Evolutionary conservation across 768 basidiomycete species (phyloP).

Genomic region (Kwoniella shandongensis): DNA sequence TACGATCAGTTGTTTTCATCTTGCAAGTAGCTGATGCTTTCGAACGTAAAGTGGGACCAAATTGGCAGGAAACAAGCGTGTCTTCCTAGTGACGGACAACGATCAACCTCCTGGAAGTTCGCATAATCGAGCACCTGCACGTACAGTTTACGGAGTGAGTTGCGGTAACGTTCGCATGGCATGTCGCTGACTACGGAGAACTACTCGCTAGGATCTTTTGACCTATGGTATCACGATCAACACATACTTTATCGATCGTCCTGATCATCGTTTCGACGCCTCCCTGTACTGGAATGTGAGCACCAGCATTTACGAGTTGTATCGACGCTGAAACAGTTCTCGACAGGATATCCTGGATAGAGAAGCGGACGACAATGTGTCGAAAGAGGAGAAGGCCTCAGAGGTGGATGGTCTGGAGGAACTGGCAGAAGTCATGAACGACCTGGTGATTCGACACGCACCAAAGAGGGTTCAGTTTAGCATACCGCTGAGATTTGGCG

Average conservation of each 20-base stretch:
- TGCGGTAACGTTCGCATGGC: background rate
- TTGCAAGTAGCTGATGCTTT: conserved; percentile 10
- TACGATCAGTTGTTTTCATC: background rate
- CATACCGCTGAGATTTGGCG: conserved; percentile 74
- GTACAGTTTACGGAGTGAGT: conserved; percentile 44
- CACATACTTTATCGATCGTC: conserved; percentile 43
- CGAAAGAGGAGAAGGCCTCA: conserved; percentile 66
- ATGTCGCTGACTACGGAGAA: conserved; percentile 1
- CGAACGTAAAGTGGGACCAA: conserved; percentile 57
- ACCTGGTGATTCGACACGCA: conserved; percentile 41
- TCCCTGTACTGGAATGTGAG: conserved; percentile 45
- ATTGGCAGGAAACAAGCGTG: conserved; percentile 80
- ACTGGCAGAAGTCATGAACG: conserved; percentile 44
- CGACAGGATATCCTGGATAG: conserved; percentile 48
- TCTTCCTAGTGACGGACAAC: conserved; percentile 90
- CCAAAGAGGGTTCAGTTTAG: conserved; percentile 81
- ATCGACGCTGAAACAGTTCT: background rate
- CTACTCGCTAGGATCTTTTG: conserved; percentile 32
- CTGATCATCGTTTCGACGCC: conserved; percentile 40
- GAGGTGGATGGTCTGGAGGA: conserved; percentile 43
- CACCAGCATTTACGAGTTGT: background rate
- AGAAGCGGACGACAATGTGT: conserved; percentile 59
- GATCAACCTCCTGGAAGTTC: conserved; percentile 62
- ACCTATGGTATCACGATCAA: conserved; percentile 45
- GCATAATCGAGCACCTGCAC: conserved; percentile 35